Percentiles rank a stretch among this genome's conserved stretches.
Conservation (phyloP, 2,329 filamentous ascomycete species). For the Penicillium fuscoglaucum region DNA sequence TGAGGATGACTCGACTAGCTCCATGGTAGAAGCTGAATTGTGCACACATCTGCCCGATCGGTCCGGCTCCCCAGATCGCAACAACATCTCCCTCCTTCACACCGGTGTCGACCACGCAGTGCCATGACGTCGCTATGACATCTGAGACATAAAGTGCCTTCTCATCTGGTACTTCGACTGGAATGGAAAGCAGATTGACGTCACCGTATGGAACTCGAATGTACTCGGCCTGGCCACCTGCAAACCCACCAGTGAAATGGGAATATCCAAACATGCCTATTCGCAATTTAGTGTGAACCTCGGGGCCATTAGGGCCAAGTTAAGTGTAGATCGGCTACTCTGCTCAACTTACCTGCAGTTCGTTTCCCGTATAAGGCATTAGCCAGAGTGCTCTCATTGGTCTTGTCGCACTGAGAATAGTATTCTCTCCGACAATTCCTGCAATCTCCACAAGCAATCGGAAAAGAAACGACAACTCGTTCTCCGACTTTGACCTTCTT, state of each 20-base stretch:
- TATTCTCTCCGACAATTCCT: slow-evolving; percentile 77
- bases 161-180: slow-evolving; percentile 78
- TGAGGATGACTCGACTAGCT: slow-evolving; percentile 72
- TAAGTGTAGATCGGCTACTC: neutral
- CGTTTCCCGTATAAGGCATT: slow-evolving; percentile 77
- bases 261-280: slow-evolving; percentile 67
- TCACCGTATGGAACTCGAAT: slow-evolving; percentile 78
- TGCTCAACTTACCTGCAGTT: slow-evolving; percentile 60
- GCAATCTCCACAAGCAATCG: slow-evolving; percentile 70
- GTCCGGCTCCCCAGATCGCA: slow-evolving; percentile 83
- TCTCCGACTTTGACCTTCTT: slow-evolving; percentile 59
- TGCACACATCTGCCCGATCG: slow-evolving; percentile 77
- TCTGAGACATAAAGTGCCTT: slow-evolving; percentile 80
- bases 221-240: slow-evolving; percentile 84
- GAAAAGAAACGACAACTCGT: slow-evolving; percentile 81
- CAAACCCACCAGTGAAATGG: slow-evolving; percentile 79
- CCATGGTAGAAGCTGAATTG: slow-evolving; percentile 69
- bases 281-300: neutral
- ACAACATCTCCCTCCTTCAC: slow-evolving; percentile 76
- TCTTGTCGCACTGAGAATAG: slow-evolving; percentile 76
- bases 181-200: slow-evolving; percentile 77
- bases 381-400: slow-evolving; percentile 69
- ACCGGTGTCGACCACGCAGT: slow-evolving; percentile 78
- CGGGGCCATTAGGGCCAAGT: too few species aligned
- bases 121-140: slow-evolving; percentile 75